A percentile compares a stretch with the other conserved stretches of the same genome.
These are phyloP conservation scores for Puccinia triticina DNA, from an alignment of 1,284 basidiomycete species.

Conservation along the genomic window DNA sequence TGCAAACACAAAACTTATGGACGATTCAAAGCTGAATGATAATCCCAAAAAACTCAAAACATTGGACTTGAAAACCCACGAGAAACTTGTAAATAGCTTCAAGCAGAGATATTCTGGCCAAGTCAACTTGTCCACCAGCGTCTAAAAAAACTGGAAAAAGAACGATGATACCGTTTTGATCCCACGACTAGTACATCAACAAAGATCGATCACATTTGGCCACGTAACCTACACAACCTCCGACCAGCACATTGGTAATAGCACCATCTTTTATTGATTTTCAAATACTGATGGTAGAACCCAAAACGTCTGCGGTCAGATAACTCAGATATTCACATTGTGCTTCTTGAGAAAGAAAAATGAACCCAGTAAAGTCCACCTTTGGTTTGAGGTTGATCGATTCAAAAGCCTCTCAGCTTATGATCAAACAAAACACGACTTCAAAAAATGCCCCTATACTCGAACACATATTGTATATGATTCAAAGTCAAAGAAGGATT, in stretches of 20 bases:
- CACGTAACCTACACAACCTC: background rate
- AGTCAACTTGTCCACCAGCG: background rate
- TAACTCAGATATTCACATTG: conserved; percentile 35
- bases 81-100: conserved; percentile 1
- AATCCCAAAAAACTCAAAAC: background rate
- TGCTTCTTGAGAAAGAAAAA: background rate
- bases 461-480: conserved; percentile 8
- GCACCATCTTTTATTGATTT: background rate
- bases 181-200: background rate
- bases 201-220: too few relatives aligned
- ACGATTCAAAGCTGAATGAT: background rate
- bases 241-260: background rate
- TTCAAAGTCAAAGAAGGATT: conserved; percentile 15
- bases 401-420: conserved; percentile 8
- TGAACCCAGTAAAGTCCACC: conserved; percentile 5
- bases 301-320: background rate
- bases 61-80: background rate
- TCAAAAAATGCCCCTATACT: conserved; percentile 20
- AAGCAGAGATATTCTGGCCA: background rate
- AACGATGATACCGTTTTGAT: background rate
- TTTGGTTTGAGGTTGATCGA: conserved; percentile 25
- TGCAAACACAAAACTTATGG: background rate
- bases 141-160: background rate
- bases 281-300: background rate
- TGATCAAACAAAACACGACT: conserved; percentile 29